phyloP scores from a whole-genome alignment of 371 early-diverging fungal genomes.

The Actinomortierella wolfii region DNA sequence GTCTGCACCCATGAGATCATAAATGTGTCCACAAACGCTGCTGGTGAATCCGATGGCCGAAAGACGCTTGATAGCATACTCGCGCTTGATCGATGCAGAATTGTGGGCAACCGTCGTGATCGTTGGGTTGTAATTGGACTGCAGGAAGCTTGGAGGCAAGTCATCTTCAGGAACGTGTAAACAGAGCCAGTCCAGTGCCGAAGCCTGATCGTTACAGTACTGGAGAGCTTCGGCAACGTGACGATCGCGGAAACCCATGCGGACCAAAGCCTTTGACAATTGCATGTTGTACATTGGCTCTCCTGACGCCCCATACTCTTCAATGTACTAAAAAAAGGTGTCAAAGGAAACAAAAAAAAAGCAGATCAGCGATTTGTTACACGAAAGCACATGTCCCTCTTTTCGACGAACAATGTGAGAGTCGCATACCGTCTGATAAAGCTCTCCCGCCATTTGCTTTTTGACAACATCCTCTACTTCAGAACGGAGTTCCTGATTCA shows the following conservation, averaged over 20 bases:
- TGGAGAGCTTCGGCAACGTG: slow-evolving; percentile 79
- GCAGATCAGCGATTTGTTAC: not conserved
- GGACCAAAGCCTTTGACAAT: slow-evolving; percentile 52
- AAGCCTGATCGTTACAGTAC: slow-evolving; percentile 55
- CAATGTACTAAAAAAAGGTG: slow-evolving; percentile 46
- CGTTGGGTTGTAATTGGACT: slow-evolving; percentile 63
- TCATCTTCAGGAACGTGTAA: slow-evolving; percentile 90
- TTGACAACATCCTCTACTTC: slow-evolving; percentile 69
- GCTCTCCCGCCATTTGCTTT: slow-evolving; percentile 44
- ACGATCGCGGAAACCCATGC: slow-evolving; percentile 73
- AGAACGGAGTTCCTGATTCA: slow-evolving; percentile 66
- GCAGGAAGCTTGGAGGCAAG: slow-evolving; percentile 67
- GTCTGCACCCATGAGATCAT: slow-evolving; percentile 49
- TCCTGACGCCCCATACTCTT: slow-evolving; percentile 42
- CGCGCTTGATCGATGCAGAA: slow-evolving; percentile 57
- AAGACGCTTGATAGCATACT: slow-evolving; percentile 70
- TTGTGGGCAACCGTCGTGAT: slow-evolving; percentile 65
- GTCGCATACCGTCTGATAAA: slow-evolving; percentile 42
- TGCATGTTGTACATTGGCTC: slow-evolving; percentile 47
- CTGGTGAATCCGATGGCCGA: slow-evolving; percentile 63
- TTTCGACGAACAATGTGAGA: not conserved
- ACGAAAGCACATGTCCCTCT: not conserved
- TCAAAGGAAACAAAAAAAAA: slow-evolving; percentile 38
- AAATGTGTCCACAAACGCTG: slow-evolving; percentile 53
- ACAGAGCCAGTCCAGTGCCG: slow-evolving; percentile 89